Conservation (phyloP, 2,329 filamentous ascomycete genomes). For the Venturia oleaginea region DNA sequence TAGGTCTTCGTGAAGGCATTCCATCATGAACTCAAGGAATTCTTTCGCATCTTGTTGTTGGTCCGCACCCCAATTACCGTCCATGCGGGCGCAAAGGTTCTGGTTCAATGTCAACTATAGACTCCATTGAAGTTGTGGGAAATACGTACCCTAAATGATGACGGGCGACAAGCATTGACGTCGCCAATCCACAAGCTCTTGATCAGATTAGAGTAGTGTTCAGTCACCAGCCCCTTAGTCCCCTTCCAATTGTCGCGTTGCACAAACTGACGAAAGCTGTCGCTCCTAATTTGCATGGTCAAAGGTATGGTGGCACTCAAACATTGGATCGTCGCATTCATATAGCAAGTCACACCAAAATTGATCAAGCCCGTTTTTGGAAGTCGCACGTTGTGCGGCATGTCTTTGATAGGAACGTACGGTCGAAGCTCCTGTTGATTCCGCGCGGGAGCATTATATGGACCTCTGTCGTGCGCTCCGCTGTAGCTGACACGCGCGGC, state of each 20-base stretch:
- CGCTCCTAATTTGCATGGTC: constrained; percentile 56
- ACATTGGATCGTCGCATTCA: constrained; percentile 83
- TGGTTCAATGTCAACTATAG: constrained; percentile 18
- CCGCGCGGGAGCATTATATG: not conserved
- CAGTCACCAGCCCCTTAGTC: constrained; percentile 53
- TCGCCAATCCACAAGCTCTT: constrained; percentile 55
- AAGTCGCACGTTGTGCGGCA: constrained; percentile 36
- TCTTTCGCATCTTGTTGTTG: constrained; percentile 88
- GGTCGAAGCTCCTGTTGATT: constrained; percentile 26
- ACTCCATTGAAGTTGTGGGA: not conserved
- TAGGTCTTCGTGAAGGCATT: constrained; percentile 77
- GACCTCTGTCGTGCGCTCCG: constrained; percentile 57
- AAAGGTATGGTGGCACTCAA: constrained; percentile 61
- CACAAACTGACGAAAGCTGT: constrained; percentile 50
- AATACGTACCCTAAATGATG: constrained; percentile 34
- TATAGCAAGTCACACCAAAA: constrained; percentile 77
- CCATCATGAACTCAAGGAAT: constrained; percentile 74
- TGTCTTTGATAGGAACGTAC: constrained; percentile 37
- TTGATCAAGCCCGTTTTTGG: constrained; percentile 70
- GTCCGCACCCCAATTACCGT: constrained; percentile 60
- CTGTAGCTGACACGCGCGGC: constrained; percentile 62
- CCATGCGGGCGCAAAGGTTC: constrained; percentile 55
- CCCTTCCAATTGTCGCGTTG: constrained; percentile 54
- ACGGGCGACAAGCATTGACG: constrained; percentile 35
- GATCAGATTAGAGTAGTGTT: constrained; percentile 52